Percentiles rank a stretch among this genome's conserved stretches.
phyloP scores from a whole-genome alignment of 2,329 filamentous ascomycete species.

The Aspergillus fijiensis region DNA sequence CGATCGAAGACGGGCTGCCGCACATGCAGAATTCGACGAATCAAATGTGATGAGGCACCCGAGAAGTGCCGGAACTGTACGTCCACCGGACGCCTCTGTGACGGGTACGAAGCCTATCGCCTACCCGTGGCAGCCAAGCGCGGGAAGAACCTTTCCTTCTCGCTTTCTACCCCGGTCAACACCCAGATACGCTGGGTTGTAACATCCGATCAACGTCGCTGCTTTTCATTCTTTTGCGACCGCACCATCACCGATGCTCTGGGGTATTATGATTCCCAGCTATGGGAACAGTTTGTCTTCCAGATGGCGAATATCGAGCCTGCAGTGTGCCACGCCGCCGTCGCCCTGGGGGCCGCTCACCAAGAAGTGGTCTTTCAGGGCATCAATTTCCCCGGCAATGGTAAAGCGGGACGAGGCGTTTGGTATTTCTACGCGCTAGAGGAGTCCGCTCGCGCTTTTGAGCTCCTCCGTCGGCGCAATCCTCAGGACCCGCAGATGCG shows the following conservation, averaged over 20 bases:
- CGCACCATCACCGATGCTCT: not conserved
- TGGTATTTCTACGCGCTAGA: not conserved
- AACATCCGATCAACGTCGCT: not conserved
- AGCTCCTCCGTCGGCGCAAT: not conserved
- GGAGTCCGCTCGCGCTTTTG: not conserved
- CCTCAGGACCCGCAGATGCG: not conserved
- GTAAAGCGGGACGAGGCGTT: not conserved
- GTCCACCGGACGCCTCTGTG: not conserved
- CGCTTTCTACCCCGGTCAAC: not conserved
- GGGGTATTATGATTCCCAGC: not conserved
- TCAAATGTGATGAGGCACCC: not conserved
- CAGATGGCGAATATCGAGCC: not conserved
- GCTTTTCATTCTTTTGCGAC: not conserved
- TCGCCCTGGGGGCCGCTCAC: not conserved
- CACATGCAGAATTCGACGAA: not conserved
- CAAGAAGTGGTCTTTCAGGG: not conserved
- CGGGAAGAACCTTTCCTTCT: not conserved
- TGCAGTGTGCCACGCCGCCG: not conserved
- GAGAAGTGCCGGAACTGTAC: not conserved
- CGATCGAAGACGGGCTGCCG: not conserved
- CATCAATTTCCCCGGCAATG: not conserved
- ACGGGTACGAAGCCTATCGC: not conserved
- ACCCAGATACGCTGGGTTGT: not conserved
- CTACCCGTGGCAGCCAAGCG: not conserved
- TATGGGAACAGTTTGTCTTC: not conserved